A percentile compares a stretch with the other conserved stretches of the same genome.
Evolutionary conservation across 768 basidiomycete species (phyloP).

Genomic region (Lepiota brunneoincarnata): DNA sequence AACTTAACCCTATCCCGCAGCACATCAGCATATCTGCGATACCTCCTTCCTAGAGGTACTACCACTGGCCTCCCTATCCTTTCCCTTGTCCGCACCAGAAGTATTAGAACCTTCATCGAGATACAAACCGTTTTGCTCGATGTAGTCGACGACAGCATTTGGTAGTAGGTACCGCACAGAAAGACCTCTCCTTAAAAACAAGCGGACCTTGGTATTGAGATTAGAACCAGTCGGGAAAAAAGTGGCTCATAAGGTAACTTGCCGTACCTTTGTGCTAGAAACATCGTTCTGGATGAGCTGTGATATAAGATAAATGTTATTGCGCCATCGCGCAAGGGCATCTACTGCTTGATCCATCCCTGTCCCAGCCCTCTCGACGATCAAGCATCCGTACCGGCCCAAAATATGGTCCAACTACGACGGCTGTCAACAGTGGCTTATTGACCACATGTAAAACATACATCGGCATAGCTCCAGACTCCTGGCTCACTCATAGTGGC

Average conservation of each 20-base stretch:
- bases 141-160: slow-evolving; percentile 89
- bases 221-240: background rate
- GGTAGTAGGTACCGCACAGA: slow-evolving; percentile 91
- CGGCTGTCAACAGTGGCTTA: slow-evolving; percentile 8
- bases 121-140: slow-evolving; percentile 80
- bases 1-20: slow-evolving; percentile 2
- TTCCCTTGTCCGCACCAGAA: slow-evolving; percentile 30
- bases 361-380: slow-evolving; percentile 93
- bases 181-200: slow-evolving; percentile 76
- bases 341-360: slow-evolving; percentile 85
- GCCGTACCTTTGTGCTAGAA: slow-evolving; percentile 81
- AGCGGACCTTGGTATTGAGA: slow-evolving; percentile 41
- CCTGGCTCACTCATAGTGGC: slow-evolving; percentile 98
- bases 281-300: slow-evolving; percentile 98
- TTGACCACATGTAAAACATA: slow-evolving; percentile 39
- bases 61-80: slow-evolving; percentile 30
- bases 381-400: slow-evolving; percentile 90
- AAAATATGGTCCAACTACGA: slow-evolving; percentile 91
- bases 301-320: slow-evolving; percentile 88
- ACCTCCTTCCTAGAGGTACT: slow-evolving; percentile 28
- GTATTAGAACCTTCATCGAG: slow-evolving; percentile 48
- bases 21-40: slow-evolving; percentile 15
- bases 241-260: background rate
- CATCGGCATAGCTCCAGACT: slow-evolving; percentile 94
- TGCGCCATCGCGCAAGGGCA: slow-evolving; percentile 68